Evolutionary conservation across 352 stramenopile genomes (phyloP).

Genomic region (Phytophthora parvispora): DNA sequence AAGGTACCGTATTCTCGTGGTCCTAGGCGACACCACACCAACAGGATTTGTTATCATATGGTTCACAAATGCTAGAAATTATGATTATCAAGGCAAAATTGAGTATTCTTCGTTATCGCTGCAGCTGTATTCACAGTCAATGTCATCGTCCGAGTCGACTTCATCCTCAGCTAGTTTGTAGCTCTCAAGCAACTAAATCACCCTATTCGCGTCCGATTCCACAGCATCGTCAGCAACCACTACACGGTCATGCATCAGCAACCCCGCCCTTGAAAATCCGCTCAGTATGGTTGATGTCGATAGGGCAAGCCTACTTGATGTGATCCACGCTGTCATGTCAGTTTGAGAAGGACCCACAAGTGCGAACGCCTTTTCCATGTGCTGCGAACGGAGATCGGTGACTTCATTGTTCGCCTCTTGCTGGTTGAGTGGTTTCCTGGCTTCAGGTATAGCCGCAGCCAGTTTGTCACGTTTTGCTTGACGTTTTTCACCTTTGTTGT

Average conservation of each 20-base stretch:
- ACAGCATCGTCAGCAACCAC: neutral
- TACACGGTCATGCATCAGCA: constrained; percentile 8
- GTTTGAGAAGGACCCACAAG: constrained; percentile 3
- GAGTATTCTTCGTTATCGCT: neutral
- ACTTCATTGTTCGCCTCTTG: neutral
- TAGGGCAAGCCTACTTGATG: constrained; percentile 4
- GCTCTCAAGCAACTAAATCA: neutral
- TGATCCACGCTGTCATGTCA: constrained; percentile 13
- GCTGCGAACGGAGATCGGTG: neutral
- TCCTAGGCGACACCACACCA: neutral
- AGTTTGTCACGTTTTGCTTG: constrained; percentile 7
- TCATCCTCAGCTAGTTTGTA: neutral
- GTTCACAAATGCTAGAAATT: neutral
- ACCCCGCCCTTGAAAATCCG: constrained; percentile 3
- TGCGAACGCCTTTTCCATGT: constrained; percentile 4
- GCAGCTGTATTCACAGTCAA: neutral
- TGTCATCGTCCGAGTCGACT: no score
- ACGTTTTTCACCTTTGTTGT: neutral
- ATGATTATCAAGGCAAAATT: neutral
- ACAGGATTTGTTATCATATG: neutral
- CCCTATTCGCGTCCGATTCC: neutral
- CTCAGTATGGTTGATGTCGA: constrained; percentile 1
- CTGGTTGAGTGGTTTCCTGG: neutral
- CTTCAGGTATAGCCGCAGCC: constrained; percentile 8
- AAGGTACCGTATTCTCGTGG: neutral